phyloP scores from a whole-genome alignment of 202 grass and related monocot species.

The Zoysia matrella region DNA sequence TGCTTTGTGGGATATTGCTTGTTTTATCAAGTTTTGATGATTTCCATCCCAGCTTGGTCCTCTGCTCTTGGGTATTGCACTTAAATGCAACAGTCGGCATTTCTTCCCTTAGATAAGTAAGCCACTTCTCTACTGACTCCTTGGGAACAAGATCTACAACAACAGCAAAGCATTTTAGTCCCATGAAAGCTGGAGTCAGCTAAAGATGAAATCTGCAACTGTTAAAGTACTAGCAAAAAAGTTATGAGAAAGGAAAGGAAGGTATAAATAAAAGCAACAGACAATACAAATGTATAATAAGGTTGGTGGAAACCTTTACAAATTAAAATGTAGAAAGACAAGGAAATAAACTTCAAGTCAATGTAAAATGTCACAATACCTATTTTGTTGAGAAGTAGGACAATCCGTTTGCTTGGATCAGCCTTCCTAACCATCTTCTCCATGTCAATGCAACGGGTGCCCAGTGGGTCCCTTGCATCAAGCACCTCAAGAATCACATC shows the following conservation, averaged over 20 bases:
- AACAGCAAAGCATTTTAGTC: constrained; percentile 4
- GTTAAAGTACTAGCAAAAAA: too few relatives aligned
- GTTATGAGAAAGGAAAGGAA: background rate
- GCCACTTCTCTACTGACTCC: constrained; percentile 87
- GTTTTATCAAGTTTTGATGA: constrained; percentile 75
- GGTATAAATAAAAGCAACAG: constrained; percentile 2
- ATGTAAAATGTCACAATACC: constrained; percentile 38
- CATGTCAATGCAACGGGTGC: constrained; percentile 85
- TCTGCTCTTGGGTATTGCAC: constrained; percentile 97
- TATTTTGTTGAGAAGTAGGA: constrained; percentile 97
- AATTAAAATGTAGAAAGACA: constrained; percentile 4
- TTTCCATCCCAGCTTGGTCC: constrained; percentile 94
- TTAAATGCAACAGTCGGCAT: constrained; percentile 93
- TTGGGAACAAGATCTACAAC: constrained; percentile 81
- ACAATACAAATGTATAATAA: background rate
- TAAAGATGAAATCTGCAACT: background rate
- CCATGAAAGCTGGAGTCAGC: background rate
- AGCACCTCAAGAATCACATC: constrained; percentile 96
- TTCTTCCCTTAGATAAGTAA: constrained; percentile 90
- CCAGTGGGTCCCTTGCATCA: constrained; percentile 85
- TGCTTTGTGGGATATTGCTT: constrained; percentile 74
- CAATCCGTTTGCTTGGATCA: constrained; percentile 81
- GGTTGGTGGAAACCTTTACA: background rate
- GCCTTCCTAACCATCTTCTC: constrained; percentile 82
- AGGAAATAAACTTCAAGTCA: background rate